phyloP scores from a whole-genome alignment of 352 stramenopile genomes.

The Pythium brachiatum region DNA sequence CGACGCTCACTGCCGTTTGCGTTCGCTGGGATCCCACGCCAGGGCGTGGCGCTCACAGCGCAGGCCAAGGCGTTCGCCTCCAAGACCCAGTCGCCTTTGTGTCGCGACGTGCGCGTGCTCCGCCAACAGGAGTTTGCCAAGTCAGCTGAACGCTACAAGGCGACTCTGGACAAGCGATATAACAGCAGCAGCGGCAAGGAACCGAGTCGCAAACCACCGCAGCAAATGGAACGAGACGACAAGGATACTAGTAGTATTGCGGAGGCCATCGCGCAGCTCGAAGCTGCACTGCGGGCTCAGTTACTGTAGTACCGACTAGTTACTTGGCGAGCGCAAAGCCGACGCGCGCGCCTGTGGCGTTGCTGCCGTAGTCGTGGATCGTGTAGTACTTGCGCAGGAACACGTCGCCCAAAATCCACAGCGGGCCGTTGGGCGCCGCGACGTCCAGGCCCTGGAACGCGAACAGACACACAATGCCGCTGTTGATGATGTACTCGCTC shows the following conservation, averaged over 20 bases:
- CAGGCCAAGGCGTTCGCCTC: conserved; percentile 42
- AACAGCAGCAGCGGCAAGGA: conserved; percentile 6
- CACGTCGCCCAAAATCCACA: conserved; percentile 91
- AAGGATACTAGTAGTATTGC: neutral
- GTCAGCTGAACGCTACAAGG: conserved; percentile 44
- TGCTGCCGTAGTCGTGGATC: conserved; percentile 84
- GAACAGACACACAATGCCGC: conserved; percentile 88
- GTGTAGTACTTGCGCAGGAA: conserved; percentile 96
- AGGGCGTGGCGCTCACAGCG: conserved; percentile 43
- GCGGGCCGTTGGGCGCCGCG: conserved; percentile 50
- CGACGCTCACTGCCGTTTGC: conserved; percentile 1
- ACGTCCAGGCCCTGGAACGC: conserved; percentile 85
- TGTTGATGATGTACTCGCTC: conserved; percentile 93
- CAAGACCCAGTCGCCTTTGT: conserved; percentile 32
- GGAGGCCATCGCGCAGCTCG: conserved; percentile 16
- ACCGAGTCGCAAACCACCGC: neutral
- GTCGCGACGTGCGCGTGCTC: conserved; percentile 48
- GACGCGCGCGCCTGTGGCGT: conserved; percentile 55
- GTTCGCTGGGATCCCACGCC: conserved; percentile 40
- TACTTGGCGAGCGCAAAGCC: conserved; percentile 77
- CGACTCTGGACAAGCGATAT: conserved; percentile 27
- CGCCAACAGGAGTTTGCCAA: conserved; percentile 39
- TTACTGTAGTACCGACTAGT: conserved; percentile 11
- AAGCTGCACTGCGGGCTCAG: conserved; percentile 13
- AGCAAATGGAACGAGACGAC: conserved; percentile 1